Evolutionary conservation across 2,329 filamentous ascomycete genomes (phyloP).

Genomic region (Malbranchea cinnamomea): DNA sequence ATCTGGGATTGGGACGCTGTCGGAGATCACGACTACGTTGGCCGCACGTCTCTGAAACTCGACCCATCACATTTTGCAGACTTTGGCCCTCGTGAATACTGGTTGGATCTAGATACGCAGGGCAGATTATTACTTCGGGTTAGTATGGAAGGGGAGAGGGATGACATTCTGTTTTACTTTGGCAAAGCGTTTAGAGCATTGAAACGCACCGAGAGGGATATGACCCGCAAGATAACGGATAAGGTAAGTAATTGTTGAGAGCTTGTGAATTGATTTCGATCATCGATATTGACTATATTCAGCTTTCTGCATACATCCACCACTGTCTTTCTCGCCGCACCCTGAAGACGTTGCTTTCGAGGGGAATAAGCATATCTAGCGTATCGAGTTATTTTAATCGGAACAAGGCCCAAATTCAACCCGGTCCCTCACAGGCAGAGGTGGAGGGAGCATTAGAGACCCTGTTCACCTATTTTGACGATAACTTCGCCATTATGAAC

Average conservation of each 20-base stretch:
- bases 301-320: conserved; percentile 89
- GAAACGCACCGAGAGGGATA: conserved; percentile 91
- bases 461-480: conserved; percentile 87
- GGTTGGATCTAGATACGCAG: conserved; percentile 93
- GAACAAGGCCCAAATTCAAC: conserved; percentile 33
- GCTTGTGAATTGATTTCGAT: not conserved
- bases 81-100: conserved; percentile 89
- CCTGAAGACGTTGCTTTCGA: conserved; percentile 57
- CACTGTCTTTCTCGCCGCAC: conserved; percentile 73
- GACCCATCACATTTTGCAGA: conserved; percentile 95
- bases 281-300: conserved; percentile 5
- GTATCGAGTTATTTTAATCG: conserved; percentile 54
- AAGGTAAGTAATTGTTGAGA: conserved; percentile 52
- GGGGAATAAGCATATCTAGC: conserved; percentile 56
- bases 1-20: conserved; percentile 98
- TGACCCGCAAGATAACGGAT: conserved; percentile 95
- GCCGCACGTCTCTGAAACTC: conserved; percentile 91
- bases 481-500: conserved; percentile 99
- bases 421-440: conserved; percentile 53
- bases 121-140: conserved; percentile 77
- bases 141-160: conserved; percentile 96
- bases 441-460: conserved; percentile 69
- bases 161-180: conserved; percentile 98
- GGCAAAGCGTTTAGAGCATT: conserved; percentile 91
- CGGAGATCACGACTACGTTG: conserved; percentile 94